phyloP scores from a whole-genome alignment of 2,329 filamentous ascomycete species.

The Pleoardoris graminearum region DNA sequence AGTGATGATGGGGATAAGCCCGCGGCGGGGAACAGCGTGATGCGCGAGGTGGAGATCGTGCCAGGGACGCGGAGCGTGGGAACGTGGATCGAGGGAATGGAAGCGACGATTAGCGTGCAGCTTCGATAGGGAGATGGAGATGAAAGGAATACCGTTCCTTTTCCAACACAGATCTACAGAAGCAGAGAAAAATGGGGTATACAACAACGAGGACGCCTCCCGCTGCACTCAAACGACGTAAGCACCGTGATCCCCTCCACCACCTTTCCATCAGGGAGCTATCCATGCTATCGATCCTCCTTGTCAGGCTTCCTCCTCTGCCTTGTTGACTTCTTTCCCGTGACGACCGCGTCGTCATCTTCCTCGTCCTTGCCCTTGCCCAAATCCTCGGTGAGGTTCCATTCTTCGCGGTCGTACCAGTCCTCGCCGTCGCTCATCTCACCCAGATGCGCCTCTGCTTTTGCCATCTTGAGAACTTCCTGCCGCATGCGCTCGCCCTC shows the following conservation, averaged over 20 bases:
- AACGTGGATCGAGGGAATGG: conserved; percentile 76
- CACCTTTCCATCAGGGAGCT: neutral
- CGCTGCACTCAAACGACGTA: conserved; percentile 12
- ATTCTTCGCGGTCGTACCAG: conserved; percentile 84
- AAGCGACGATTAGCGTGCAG: conserved; percentile 74
- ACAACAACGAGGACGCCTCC: conserved; percentile 15
- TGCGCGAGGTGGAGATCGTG: conserved; percentile 76
- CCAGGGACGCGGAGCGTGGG: conserved; percentile 81
- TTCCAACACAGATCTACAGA: neutral
- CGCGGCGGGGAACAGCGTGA: conserved; percentile 72
- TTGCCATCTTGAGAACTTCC: conserved; percentile 73
- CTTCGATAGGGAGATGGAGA: conserved; percentile 23
- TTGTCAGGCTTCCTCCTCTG: conserved; percentile 42
- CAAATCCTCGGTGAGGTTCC: conserved; percentile 72
- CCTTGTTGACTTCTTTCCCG: conserved; percentile 55
- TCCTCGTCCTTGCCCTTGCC: conserved; percentile 85
- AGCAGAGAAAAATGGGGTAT: conserved; percentile 17
- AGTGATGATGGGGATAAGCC: conserved; percentile 53
- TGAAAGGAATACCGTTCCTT: neutral
- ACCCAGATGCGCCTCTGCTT: conserved; percentile 74
- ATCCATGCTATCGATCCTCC: conserved; percentile 37
- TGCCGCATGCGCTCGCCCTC: conserved; percentile 72
- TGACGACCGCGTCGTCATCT: conserved; percentile 62
- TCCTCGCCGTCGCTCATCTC: conserved; percentile 89
- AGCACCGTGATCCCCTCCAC: conserved; percentile 2